Evolutionary conservation across 371 early-diverging fungal genomes (phyloP), one percentile per base, ranked within the genome.

Genomic region (Mortierella polycephala): DNA sequence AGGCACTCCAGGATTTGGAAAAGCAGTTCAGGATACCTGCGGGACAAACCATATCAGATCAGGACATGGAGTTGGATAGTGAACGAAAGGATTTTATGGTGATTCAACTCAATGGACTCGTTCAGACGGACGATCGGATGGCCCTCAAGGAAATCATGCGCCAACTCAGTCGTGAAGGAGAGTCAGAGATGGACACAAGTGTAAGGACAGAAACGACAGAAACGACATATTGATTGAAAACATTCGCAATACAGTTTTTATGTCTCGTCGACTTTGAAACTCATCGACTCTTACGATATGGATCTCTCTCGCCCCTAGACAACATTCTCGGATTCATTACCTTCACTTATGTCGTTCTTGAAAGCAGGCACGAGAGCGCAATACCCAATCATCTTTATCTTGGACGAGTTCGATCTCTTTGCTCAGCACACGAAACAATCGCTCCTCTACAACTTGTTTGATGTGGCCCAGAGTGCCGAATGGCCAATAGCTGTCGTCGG

Each of bases 361-460:
- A 86, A 88, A 59, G 69, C 83, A 23, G 89, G 89, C 20, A 85
- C 86, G 7, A 85, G 80, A 53, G 81, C 84, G 0, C 88, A 86
- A 3, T 68, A 87, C 40, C 94, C 94, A 0, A 85, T 96, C 18
- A 76, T 98, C 23, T 93, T 98, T 74, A 85, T 96, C 14, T 80
- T 98, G 47, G 97, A 98, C 45, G 96, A 96, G 69, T 93, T 98
- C 69, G 96, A 96, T 71, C 75, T 92, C 50, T 95, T 97, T 84
- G 93, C 96, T 2, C 88, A 91, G 57, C 96, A 96, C 59, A 89
- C 94, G 7, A 95, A 94, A 66, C 97, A 98, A 77, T 85, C 93
- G 0, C 83, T 98, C 14, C 85, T 98, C 8, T 97, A 98, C 74
- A 97, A 95, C 66, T 82, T 98, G 47, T 95, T 98, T 83, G 98